Evolutionary conservation across 2,329 filamentous ascomycete genomes (phyloP).

Genomic region (Botrytis elliptica): DNA sequence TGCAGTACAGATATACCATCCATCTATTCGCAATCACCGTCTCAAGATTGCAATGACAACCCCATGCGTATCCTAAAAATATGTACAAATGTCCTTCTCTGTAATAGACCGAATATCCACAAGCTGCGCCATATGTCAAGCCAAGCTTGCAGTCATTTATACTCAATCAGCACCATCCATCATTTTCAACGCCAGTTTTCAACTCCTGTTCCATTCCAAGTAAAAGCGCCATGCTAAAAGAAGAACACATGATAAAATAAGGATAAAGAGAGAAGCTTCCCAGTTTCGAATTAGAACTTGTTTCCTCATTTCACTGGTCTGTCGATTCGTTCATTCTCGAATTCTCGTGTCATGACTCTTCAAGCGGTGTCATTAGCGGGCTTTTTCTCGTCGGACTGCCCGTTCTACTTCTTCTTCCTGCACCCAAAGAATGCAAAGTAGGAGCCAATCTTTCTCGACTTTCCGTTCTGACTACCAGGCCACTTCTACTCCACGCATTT

Average conservation of each 20-base stretch:
- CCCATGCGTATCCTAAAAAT: neutral
- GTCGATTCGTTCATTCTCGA: neutral
- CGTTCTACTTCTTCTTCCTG: conserved; percentile 49
- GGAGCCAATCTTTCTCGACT: conserved; percentile 74
- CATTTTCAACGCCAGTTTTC: neutral
- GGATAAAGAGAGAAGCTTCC: neutral
- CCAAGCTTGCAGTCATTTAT: neutral
- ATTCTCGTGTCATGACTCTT: conserved; percentile 39
- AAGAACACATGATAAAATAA: neutral
- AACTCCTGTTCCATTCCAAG: conserved; percentile 6
- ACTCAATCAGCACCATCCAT: neutral
- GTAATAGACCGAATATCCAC: neutral
- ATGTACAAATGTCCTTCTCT: neutral
- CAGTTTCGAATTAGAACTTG: neutral
- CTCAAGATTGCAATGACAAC: neutral
- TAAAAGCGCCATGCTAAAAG: conserved; percentile 19
- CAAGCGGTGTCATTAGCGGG: conserved; percentile 52
- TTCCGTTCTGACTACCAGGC: conserved; percentile 78
- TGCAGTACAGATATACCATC: neutral
- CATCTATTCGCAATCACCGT: neutral
- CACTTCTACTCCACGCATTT: conserved; percentile 60
- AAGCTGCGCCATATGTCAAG: neutral
- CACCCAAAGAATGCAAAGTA: conserved; percentile 53
- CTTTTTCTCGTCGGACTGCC: conserved; percentile 55
- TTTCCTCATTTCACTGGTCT: neutral